phyloP scores from a whole-genome alignment of 352 stramenopile genomes.

The Phytophthora idaei region DNA sequence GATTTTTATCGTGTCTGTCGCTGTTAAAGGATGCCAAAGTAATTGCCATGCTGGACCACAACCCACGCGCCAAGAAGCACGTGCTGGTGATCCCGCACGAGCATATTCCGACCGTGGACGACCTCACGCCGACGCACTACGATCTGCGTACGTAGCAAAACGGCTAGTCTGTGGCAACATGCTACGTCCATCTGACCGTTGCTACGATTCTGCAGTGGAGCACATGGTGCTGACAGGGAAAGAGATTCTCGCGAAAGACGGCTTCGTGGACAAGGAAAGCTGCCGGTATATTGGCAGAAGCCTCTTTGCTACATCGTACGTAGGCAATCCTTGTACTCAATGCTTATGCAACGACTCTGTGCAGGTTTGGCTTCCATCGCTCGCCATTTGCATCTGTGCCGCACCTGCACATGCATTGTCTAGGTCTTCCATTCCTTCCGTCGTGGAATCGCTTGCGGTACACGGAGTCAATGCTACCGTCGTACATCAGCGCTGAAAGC shows the following conservation, averaged over 20 bases:
- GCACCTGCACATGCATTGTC: constrained; percentile 79
- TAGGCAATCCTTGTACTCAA: neutral
- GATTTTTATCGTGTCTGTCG: neutral
- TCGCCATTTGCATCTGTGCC: constrained; percentile 71
- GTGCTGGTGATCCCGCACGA: constrained; percentile 68
- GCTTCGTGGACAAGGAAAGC: constrained; percentile 36
- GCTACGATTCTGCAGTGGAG: constrained; percentile 37
- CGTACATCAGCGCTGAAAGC: constrained; percentile 61
- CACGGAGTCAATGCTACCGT: constrained; percentile 56
- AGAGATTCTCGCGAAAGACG: constrained; percentile 50
- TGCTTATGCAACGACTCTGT: constrained; percentile 1
- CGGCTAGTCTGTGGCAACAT: neutral
- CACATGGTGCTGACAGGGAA: constrained; percentile 66
- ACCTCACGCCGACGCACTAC: constrained; percentile 46
- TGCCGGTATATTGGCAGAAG: constrained; percentile 34
- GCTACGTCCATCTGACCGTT: constrained; percentile 6
- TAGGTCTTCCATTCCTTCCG: constrained; percentile 66
- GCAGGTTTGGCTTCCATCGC: constrained; percentile 75
- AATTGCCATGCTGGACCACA: constrained; percentile 66
- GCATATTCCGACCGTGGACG: constrained; percentile 62
- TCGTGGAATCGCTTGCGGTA: constrained; percentile 70
- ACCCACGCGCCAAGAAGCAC: constrained; percentile 58
- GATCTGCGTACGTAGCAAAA: constrained; percentile 43
- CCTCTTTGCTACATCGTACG: neutral
- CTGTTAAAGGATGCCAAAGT: constrained; percentile 56